phyloP scores from a whole-genome alignment of 2,329 filamentous ascomycete species.

The Hypoxylon sp. region DNA sequence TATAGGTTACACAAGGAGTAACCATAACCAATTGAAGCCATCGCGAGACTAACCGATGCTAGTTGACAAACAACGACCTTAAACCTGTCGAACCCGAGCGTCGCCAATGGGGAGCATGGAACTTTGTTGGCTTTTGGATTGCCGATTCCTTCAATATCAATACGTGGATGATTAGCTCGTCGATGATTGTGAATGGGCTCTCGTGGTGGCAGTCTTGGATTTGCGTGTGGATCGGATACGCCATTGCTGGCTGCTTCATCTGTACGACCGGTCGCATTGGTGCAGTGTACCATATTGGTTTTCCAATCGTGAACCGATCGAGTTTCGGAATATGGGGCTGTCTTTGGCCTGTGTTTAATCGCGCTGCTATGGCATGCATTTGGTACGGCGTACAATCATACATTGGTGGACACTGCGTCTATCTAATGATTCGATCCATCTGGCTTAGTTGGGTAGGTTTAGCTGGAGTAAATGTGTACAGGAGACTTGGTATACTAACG shows the following conservation, averaged over 20 bases:
- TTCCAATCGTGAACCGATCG: constrained; percentile 83
- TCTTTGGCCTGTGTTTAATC: constrained; percentile 90
- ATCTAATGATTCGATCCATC: constrained; percentile 89
- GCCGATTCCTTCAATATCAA: constrained; percentile 91
- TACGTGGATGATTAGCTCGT: constrained; percentile 93
- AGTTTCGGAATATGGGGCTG: constrained; percentile 93
- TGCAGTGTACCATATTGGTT: constrained; percentile 89
- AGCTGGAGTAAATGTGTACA: not conserved
- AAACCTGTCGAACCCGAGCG: constrained; percentile 84
- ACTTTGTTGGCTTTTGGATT: constrained; percentile 91
- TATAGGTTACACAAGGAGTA: not conserved
- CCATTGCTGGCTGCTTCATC: constrained; percentile 82
- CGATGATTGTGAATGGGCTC: constrained; percentile 82
- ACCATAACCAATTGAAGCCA: constrained; percentile 13
- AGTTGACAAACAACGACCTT: constrained; percentile 86
- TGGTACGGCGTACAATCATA: constrained; percentile 91
- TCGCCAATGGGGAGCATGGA: constrained; percentile 88
- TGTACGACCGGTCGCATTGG: constrained; percentile 86
- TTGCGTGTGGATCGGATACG: constrained; percentile 90
- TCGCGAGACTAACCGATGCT: constrained; percentile 32
- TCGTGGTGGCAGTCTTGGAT: constrained; percentile 95
- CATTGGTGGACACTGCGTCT: constrained; percentile 88
- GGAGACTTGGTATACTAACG: constrained; percentile 30
- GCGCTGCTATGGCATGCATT: constrained; percentile 87
- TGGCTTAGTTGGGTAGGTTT: constrained; percentile 76